Evolutionary conservation across 441 rosid species (phyloP).

Genomic region (Breynia disticha): DNA sequence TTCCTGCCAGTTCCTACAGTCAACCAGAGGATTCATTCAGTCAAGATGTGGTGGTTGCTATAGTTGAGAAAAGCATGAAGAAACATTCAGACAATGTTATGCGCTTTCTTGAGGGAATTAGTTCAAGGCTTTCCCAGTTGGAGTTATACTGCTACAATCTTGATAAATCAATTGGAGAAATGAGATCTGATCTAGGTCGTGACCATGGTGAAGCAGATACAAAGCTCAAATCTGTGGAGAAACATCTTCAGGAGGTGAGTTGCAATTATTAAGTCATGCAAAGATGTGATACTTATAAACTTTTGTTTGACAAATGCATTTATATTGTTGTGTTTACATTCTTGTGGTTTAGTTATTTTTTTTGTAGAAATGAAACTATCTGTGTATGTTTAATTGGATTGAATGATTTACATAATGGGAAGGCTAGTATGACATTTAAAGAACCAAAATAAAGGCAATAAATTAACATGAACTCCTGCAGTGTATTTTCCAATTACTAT

Average conservation of each 20-base stretch:
- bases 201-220: slow-evolving; percentile 63
- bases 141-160: slow-evolving; percentile 85
- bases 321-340: no score
- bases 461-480: no score
- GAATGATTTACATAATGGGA: no score
- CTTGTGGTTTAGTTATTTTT: no score
- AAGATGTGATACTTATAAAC: not conserved
- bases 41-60: slow-evolving; percentile 44
- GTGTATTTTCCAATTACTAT: no score
- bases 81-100: slow-evolving; percentile 55
- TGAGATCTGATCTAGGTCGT: slow-evolving; percentile 63
- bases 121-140: slow-evolving; percentile 82
- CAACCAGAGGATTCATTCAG: slow-evolving; percentile 69
- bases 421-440: no score
- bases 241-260: slow-evolving; percentile 89
- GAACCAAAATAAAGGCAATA: no score
- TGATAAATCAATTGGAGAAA: slow-evolving; percentile 84
- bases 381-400: no score
- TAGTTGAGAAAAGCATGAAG: slow-evolving; percentile 73
- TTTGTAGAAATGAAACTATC: no score
- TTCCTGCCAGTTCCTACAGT: slow-evolving; percentile 45
- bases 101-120: slow-evolving; percentile 91
- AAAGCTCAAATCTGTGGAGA: slow-evolving; percentile 77
- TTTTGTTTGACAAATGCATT: no score
- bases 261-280: not conserved